Conservation (phyloP, 2,329 filamentous ascomycete species). For the Furcasterigmium sp. region DNA sequence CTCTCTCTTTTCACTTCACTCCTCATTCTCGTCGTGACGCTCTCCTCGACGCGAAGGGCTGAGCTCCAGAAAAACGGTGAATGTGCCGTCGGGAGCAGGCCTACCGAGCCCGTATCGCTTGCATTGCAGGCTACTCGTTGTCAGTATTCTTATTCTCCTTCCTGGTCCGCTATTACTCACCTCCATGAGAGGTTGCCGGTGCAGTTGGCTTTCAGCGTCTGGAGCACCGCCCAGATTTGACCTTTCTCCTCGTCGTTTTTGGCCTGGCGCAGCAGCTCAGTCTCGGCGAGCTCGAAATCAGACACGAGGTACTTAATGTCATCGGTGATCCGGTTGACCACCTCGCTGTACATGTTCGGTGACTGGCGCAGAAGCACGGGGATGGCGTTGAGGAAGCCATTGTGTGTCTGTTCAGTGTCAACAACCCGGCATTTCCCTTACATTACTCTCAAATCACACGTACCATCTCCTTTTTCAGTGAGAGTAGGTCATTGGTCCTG, state of each 20-base stretch:
- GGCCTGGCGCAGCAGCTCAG: conserved; percentile 2
- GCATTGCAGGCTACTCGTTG: conserved; percentile 3
- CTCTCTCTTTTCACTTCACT: not conserved
- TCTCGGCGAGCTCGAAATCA: conserved; percentile 7
- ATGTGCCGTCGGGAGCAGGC: conserved; percentile 4
- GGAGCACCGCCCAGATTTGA: conserved; percentile 2
- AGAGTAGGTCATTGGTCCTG: conserved; percentile 11
- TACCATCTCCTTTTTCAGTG: conserved; percentile 9
- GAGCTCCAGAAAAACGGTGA: conserved; percentile 4
- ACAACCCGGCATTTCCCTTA: too few relatives aligned
- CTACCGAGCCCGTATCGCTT: conserved; percentile 7
- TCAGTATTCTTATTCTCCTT: conserved; percentile 1
- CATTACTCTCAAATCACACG: too few relatives aligned
- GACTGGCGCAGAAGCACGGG: conserved; percentile 7
- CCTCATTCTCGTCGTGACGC: not conserved
- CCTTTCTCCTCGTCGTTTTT: not conserved
- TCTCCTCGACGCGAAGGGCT: not conserved
- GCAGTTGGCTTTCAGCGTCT: conserved; percentile 8
- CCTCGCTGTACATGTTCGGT: not conserved
- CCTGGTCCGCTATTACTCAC: not conserved
- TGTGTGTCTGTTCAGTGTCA: too few relatives aligned
- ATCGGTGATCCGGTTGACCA: not conserved
- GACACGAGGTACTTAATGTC: conserved; percentile 4
- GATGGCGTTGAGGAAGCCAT: conserved; percentile 4
- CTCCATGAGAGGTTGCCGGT: conserved; percentile 11